Evolutionary conservation across 2,329 filamentous ascomycete genomes (phyloP), one percentile per base, ranked within the genome.

Genomic region (Lasiodiplodia citricola): DNA sequence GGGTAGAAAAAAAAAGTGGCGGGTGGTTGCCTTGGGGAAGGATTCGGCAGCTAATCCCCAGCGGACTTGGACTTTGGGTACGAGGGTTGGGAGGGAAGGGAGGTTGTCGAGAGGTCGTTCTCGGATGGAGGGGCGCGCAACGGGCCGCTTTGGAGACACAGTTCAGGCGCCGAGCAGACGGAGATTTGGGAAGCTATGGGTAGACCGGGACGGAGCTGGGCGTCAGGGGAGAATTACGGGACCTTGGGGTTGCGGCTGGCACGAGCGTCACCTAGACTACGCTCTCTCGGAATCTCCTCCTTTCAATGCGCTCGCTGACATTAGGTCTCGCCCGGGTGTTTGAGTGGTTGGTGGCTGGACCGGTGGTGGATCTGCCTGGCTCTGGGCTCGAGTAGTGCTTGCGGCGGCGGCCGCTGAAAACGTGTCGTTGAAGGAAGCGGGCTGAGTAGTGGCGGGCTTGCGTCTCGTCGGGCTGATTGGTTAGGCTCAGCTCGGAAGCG

Each of bases 221-320:
- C 62, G 54, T 60, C 65, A 67, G 65, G 65, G 65, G 65, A 67
- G 65, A 67, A 67, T 67, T 67, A 64, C 60, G 60, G 56, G 47
- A 41, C 60, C 28, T 64, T 64, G 47, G 31, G 14, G 28, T 52
- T 14, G 65, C 28, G 64, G 28, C 65, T 67, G 65, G 65, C 65
- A 67, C 65, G 65, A 67, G 65, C 65, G 65, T 38, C 50, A 35
- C 31, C 31, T 10, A 35, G 31, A 35, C 31, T 35, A 35, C 44
- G 51, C 55, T 47, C 13, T 31, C 41, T 35, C 44, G 41, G 28
- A 35, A 21, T 10, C 44, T 47, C 14, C 38, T 52, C 65, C 65
- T 60, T 41, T 67, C 65, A 67, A 67, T 67, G 52, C 55, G 31
- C 16, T 57, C n/a, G 44, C 41, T 44, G 54, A 13, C 28, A 37